Percentiles rank a stretch among this genome's conserved stretches.
Conservation (phyloP, 805 yeast genomes). For the Blastobotrys parvus region DNA sequence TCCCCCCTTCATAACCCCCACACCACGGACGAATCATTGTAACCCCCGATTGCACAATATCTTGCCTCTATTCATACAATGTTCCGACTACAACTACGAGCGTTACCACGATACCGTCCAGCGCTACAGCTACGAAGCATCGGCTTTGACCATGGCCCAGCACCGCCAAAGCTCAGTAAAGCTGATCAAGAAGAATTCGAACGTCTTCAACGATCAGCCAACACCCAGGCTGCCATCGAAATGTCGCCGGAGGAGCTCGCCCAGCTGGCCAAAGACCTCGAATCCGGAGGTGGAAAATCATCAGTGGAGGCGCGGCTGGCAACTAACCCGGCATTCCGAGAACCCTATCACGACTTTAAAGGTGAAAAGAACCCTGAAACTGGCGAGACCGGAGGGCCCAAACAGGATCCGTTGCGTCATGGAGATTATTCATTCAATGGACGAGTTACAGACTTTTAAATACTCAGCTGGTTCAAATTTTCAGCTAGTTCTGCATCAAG, state of each 20-base stretch:
- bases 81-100: too few relatives aligned
- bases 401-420: constrained; percentile 88
- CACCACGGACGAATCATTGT: too few relatives aligned
- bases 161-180: constrained; percentile 69
- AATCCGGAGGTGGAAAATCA: constrained; percentile 56
- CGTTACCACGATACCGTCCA: too few relatives aligned
- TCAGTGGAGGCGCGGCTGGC: constrained; percentile 36
- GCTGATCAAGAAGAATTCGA: constrained; percentile 91
- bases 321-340: constrained; percentile 51
- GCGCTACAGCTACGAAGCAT: too few relatives aligned
- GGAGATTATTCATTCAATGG: constrained; percentile 96
- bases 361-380: constrained; percentile 89
- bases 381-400: constrained; percentile 96
- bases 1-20: too few relatives aligned
- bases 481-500: background rate
- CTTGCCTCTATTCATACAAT: too few relatives aligned
- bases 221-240: constrained; percentile 51
- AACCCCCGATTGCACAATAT: too few relatives aligned
- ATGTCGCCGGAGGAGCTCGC: constrained; percentile 9
- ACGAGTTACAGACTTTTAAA: constrained; percentile 84
- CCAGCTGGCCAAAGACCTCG: constrained; percentile 23
- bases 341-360: constrained; percentile 88
- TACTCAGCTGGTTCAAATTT: background rate
- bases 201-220: constrained; percentile 69
- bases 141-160: constrained; percentile 24